These are phyloP conservation scores for Odontarrhena argentea DNA, from an alignment of 345 rosid species.

Conservation along the genomic window DNA sequence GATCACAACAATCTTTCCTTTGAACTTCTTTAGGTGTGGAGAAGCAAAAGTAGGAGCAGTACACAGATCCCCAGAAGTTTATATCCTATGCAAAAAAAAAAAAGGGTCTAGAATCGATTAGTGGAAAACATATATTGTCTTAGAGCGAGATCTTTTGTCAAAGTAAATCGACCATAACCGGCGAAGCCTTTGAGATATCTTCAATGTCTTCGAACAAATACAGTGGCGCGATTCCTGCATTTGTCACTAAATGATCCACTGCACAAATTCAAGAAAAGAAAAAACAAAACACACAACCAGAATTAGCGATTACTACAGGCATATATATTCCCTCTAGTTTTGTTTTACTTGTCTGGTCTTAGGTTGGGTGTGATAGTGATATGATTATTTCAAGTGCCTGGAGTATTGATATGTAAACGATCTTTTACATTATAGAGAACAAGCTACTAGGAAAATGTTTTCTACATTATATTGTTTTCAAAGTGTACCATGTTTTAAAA, in stretches of 20 bases:
- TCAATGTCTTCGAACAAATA: conserved; percentile 54
- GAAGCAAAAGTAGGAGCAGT: conserved; percentile 45
- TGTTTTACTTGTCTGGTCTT: too few relatives aligned
- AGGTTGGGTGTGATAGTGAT: too few relatives aligned
- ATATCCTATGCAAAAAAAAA: conserved; percentile 38
- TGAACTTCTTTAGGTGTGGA: conserved; percentile 47
- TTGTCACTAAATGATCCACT: conserved; percentile 75
- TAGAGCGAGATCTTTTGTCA: background rate
- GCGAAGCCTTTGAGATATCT: conserved; percentile 46
- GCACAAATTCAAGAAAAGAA: conserved; percentile 12
- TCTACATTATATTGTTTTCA: too few relatives aligned
- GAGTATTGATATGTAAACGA: too few relatives aligned
- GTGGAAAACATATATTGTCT: background rate
- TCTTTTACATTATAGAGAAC: too few relatives aligned
- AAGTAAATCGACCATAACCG: conserved; percentile 49
- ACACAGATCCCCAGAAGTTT: conserved; percentile 61
- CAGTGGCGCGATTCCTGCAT: conserved; percentile 57
- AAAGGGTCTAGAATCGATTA: background rate
- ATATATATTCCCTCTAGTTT: too few relatives aligned
- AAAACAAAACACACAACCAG: background rate
- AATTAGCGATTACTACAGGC: too few relatives aligned
- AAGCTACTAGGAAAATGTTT: too few relatives aligned
- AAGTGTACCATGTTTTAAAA: too few relatives aligned
- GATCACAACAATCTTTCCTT: conserved; percentile 52
- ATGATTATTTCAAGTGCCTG: too few relatives aligned